Evolutionary conservation across 139 green algal genomes (phyloP).

Genomic region (Marvania coccoides): DNA sequence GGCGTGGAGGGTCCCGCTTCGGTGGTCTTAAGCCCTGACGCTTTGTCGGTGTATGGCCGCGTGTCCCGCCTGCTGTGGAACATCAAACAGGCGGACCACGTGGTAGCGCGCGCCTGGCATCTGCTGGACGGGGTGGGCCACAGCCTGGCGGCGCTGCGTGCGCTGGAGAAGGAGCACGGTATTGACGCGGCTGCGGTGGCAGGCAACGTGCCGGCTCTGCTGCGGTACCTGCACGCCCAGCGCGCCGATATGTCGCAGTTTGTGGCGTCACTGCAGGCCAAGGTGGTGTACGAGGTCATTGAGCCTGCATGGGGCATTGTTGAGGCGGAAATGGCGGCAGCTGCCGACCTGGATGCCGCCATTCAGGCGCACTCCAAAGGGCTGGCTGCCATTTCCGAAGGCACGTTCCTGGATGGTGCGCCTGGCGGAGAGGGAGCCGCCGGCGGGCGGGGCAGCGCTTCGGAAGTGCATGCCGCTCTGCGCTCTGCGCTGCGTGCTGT

Average conservation of each 20-base stretch:
- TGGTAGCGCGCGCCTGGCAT: slow-evolving; percentile 63
- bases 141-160: slow-evolving; percentile 4
- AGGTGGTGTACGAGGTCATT: slow-evolving; percentile 86
- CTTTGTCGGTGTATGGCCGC: slow-evolving; percentile 53
- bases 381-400: slow-evolving; percentile 23
- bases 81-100: slow-evolving; percentile 75
- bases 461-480: slow-evolving; percentile 22
- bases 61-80: slow-evolving; percentile 84
- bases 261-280: slow-evolving; percentile 84
- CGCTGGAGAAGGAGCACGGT: slow-evolving; percentile 6
- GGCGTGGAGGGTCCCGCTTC: slow-evolving; percentile 39
- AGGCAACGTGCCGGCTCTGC: slow-evolving; percentile 24
- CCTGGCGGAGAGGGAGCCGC: slow-evolving; percentile 9
- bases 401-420: slow-evolving; percentile 27
- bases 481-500: slow-evolving; percentile 36
- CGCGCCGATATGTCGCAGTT: slow-evolving; percentile 86
- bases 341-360: slow-evolving; percentile 70
- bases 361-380: slow-evolving; percentile 69
- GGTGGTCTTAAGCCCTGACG: slow-evolving; percentile 37
- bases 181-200: slow-evolving; percentile 13
- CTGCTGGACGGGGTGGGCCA: slow-evolving; percentile 52
- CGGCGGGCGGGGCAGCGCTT: slow-evolving; percentile 1
- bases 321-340: slow-evolving; percentile 23
- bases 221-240: slow-evolving; percentile 56
- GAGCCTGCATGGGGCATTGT: slow-evolving; percentile 58